Evolutionary conservation across 805 yeast species (phyloP), one percentile per base, ranked within the genome.

Genomic region (Kazachstania kunashirensis): DNA sequence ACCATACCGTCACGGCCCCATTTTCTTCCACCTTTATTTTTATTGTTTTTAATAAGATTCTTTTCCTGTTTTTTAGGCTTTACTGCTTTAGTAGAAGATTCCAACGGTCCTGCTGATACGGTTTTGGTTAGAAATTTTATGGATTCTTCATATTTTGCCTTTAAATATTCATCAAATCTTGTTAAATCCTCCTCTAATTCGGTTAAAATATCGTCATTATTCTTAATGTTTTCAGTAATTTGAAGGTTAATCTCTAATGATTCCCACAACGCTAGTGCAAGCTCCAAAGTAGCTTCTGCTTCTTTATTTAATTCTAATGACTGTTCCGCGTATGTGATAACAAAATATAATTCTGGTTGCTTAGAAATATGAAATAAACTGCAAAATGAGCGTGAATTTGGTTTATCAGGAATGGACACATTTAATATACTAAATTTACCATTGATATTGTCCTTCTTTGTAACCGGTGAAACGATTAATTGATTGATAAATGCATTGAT

Each of bases 1-100:
- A 63, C 67, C 23, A 61, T 46, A 6, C 86, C 88, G 48, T 77
- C 80, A 21, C 71, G 71, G 18, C 72, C 78, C 84, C 84, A 79
- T 50, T 70, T 76, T 49, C 89, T 52, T 64, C 57, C 59, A n/a
- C 49, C 67, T 14, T 15, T 32, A 10, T 29, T 21, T n/a, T 38
- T 30, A 7, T 13, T 25, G 16, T 31, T 29, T 10, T 13, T 23
- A 5, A 6, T 21, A 4, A 5, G 4, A 17, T 46, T 21, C 36
- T 39, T 42, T 21, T 37, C 24, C 23, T 23, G 28, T 25, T 42
- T 49, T 26, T 43, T 41, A 18, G 9, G n/a, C 14, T 18, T 17
- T 11, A 11, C 11, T 4, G 5, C 6, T 8, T 4, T 8, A 8
- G 11, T 11, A 4, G 18, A 15, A 4, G 7, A 4, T 19, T 26